These are phyloP conservation scores for Solanum ossicruentum DNA, from an alignment of 257 asterid species.

Conservation along the genomic window DNA sequence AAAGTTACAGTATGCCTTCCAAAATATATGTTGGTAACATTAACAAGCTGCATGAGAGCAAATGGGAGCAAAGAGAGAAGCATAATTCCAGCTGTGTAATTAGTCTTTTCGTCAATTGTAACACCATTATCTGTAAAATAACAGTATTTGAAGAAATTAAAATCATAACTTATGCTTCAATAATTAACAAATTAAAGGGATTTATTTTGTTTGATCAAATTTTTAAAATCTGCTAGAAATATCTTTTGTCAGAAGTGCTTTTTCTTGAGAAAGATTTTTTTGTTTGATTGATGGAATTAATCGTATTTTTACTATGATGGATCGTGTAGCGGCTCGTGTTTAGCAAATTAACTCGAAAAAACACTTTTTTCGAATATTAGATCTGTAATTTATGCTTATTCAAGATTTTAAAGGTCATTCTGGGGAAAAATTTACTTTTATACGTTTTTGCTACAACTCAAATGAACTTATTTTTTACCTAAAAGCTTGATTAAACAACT, in stretches of 20 bases:
- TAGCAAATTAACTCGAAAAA: background rate
- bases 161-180: background rate
- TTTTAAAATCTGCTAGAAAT: background rate
- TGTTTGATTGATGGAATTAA: background rate
- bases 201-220: background rate
- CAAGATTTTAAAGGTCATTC: background rate
- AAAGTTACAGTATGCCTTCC: constrained; percentile 12
- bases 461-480: too few relatives aligned
- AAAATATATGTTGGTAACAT: background rate
- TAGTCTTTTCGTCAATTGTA: constrained; percentile 25
- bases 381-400: background rate
- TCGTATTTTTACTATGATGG: background rate
- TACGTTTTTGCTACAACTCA: too few relatives aligned
- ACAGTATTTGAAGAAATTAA: background rate
- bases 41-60: constrained; percentile 19
- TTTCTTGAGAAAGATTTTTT: background rate
- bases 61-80: constrained; percentile 38
- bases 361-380: background rate
- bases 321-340: background rate
- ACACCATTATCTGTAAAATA: constrained; percentile 24
- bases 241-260: background rate
- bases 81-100: constrained; percentile 42
- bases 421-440: background rate
- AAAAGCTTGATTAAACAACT: too few relatives aligned
- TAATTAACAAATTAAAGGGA: background rate